These are phyloP conservation scores for Aureobasidium melanogenum DNA, from an alignment of 2,329 filamentous ascomycete genomes.

Conservation along the genomic window DNA sequence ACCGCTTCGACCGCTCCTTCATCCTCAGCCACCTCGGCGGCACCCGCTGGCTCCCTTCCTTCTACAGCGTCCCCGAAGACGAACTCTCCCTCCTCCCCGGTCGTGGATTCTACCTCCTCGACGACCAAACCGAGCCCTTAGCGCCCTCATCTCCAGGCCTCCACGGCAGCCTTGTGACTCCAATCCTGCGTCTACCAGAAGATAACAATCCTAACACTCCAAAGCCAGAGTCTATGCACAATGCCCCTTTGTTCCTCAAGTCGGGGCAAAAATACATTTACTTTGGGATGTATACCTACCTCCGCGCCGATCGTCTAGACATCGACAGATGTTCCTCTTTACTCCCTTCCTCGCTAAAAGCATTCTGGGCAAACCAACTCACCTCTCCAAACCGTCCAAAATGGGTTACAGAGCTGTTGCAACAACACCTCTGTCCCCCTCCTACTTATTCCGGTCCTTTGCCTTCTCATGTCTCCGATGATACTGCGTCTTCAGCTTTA, in stretches of 20 bases:
- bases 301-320: conserved; percentile 36
- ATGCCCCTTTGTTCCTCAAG: conserved; percentile 35
- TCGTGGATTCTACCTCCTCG: conserved; percentile 35
- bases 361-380: conserved; percentile 33
- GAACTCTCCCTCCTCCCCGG: conserved; percentile 23
- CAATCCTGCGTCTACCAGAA: neutral
- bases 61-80: conserved; percentile 26
- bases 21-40: conserved; percentile 30
- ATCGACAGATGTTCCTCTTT: conserved; percentile 31
- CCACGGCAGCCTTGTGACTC: conserved; percentile 25
- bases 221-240: neutral
- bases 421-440: conserved; percentile 34
- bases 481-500: neutral
- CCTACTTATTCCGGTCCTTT: conserved; percentile 31
- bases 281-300: conserved; percentile 38
- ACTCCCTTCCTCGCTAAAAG: conserved; percentile 31
- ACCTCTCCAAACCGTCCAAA: conserved; percentile 25
- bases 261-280: conserved; percentile 29
- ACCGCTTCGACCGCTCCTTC: conserved; percentile 32
- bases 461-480: neutral
- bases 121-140: conserved; percentile 31
- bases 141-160: conserved; percentile 31
- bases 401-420: conserved; percentile 35
- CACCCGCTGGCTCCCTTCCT: conserved; percentile 31
- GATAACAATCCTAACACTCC: neutral